Evolutionary conservation across 345 rosid species (phyloP).

Genomic region (Firmiana major): DNA sequence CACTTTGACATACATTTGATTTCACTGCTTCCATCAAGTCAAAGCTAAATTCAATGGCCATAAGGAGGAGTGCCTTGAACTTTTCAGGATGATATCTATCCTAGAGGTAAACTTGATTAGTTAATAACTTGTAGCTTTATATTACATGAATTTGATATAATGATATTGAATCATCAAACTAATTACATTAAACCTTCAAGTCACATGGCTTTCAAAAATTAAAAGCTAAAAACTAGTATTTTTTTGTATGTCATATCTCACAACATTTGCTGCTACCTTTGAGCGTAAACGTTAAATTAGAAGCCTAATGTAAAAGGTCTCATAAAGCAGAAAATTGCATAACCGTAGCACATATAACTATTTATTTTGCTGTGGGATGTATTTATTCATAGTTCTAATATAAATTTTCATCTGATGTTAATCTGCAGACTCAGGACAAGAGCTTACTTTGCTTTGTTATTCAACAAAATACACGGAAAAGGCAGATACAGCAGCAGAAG

Average conservation of each 20-base stretch:
- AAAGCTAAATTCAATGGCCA: too few relatives aligned
- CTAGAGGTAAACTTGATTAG: too few relatives aligned
- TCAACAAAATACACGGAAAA: constrained; percentile 26
- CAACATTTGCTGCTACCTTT: background rate
- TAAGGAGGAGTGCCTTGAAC: too few relatives aligned
- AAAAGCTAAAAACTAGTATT: background rate
- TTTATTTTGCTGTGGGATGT: background rate
- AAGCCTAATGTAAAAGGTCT: background rate
- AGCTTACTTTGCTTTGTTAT: constrained; percentile 48
- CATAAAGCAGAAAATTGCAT: background rate
- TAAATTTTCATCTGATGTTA: background rate
- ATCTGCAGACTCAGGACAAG: constrained; percentile 56
- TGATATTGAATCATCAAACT: background rate
- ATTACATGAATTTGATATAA: background rate
- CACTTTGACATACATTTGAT: constrained; percentile 45
- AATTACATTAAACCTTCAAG: background rate
- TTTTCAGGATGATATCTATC: too few relatives aligned
- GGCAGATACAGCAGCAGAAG: constrained; percentile 14
- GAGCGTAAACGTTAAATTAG: background rate
- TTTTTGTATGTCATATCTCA: background rate
- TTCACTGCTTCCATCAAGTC: constrained; percentile 47
- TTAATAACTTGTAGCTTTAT: too few relatives aligned
- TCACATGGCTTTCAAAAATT: background rate
- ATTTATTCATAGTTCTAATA: background rate
- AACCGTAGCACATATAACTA: background rate